Evolutionary conservation across 176 grass and related monocot genomes (phyloP), one percentile per base, ranked within the genome.

Genomic region (Tillandsia fasciculata): DNA sequence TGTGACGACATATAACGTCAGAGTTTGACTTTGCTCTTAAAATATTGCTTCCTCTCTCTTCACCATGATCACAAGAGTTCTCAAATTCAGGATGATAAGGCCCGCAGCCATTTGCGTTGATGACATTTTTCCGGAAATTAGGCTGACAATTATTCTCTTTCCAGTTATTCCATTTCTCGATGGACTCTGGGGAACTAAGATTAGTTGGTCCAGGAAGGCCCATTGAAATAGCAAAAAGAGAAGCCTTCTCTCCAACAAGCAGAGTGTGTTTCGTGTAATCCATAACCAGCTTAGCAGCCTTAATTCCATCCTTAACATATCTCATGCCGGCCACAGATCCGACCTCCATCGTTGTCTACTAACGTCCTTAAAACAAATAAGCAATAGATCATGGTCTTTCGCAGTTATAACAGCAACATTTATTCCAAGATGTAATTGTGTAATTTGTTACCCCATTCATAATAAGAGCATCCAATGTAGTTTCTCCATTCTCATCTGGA

Each of bases 401-500:
- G 51, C 14, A 81, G 74, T 15, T 70, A 29, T 47, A 51, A 73
- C 51, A 70, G 11, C 11, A 68, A 22, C 1, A 29, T 76, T 56
- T 59, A 26, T 17, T 68, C 12, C 27, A 17, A 26, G 26, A 64
- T 68, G n/a, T 77, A 65, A 65, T 65, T 64, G 74, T 26, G 11
- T 77, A 48, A 10, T 83, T 49, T 50, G 17, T 87, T 90, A 97
- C 89, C 88, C 86, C 93, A 77, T 92, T 81, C 93, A 97, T 97
- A 73, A 92, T 88, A 74, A 97, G 93, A 77, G 86, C 93, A 85
- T 97, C 93, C 78, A 97, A 77, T 70, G 93, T 97, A 51, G 93
- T 97, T 90, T 97, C 89, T 27, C 89, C 86, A 3, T 92, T 87
- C 71, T 92, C 93, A 64, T 97, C 93, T 58, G 89, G 89, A 76